Conservation (phyloP, 176 grass and related monocot genomes). For the Tuctoria greenei region DNA sequence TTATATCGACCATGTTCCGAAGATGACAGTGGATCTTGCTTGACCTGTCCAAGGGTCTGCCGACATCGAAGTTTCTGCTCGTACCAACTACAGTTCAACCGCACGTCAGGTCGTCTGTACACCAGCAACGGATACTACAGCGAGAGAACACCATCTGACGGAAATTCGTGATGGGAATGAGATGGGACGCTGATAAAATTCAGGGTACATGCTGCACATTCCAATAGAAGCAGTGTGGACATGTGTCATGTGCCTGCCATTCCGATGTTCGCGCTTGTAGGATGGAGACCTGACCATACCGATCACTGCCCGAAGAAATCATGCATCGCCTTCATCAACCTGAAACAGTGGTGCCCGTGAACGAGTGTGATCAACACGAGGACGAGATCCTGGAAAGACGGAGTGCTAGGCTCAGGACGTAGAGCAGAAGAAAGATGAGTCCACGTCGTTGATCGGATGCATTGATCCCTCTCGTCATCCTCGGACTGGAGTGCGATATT, state of each 20-base stretch:
- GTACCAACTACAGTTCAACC: background rate
- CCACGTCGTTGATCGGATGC: background rate
- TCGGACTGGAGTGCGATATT: background rate
- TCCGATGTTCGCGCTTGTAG: background rate
- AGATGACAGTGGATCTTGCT: background rate
- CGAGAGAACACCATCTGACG: background rate
- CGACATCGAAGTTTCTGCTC: background rate
- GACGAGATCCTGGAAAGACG: constrained; percentile 2
- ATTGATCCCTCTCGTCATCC: background rate
- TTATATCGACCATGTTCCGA: background rate
- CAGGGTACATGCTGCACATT: background rate
- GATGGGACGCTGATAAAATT: background rate
- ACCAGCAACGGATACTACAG: background rate
- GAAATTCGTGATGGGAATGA: background rate
- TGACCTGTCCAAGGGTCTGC: background rate
- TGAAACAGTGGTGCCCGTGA: background rate
- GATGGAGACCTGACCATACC: background rate
- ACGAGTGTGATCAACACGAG: background rate
- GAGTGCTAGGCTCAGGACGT: background rate
- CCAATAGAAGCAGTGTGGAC: background rate
- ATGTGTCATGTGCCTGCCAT: background rate
- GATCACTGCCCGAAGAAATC: background rate
- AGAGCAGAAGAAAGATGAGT: background rate
- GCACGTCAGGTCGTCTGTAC: background rate
- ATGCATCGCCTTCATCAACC: too few species aligned